Evolutionary conservation across 129 eudicot species (phyloP), one percentile per base, ranked within the genome.

Genomic region (Centella asiatica): DNA sequence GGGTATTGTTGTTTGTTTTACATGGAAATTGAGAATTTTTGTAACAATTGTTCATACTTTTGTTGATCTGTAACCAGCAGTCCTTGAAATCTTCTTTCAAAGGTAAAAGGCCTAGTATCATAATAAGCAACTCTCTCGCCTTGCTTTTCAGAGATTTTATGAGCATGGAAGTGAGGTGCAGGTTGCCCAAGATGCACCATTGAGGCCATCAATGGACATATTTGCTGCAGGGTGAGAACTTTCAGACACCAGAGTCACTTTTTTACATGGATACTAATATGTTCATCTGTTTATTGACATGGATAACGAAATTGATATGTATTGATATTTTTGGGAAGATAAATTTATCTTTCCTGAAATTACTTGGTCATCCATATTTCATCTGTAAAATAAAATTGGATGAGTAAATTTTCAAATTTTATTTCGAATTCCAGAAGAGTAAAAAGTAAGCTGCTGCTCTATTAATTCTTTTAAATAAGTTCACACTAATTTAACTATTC

Each of bases 191-290:
- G 97, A 90, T 77, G 95, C 95, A 71, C 81, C 83, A 55, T 62
- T 92, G 71, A 81, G 86, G 72, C 98, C 96, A 68, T 84, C 96
- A 40, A 92, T 92, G 98, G 98, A 92, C 76, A 84, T 92, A 74
- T 92, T 92, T 72, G 68, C 98, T 54, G 96, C 83, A 39, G 98
- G 98, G 98, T 87, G 75, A 77, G 94, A 60, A 40, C 49, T 70
- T 72, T 65, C 62, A 54, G 42, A 26, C 24, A 24, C 24, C 23
- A 8, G 15, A 3, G 11, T 57, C 39, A 32, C 63, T 60, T 37
- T 58, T 25, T 42, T 60, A 28, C 25, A 60, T 37, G 12, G 32
- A 57, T 32, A 0, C 39, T 29, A n/a, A 3, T 26, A 57, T 12
- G 3, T 17, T 57, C 25, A n/a, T 60, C 55, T 46, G 42, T 15